Base-by-base conservation (phyloP, 2,329 filamentous ascomycete genomes). In the Sclerotinia subarctica region DNA sequence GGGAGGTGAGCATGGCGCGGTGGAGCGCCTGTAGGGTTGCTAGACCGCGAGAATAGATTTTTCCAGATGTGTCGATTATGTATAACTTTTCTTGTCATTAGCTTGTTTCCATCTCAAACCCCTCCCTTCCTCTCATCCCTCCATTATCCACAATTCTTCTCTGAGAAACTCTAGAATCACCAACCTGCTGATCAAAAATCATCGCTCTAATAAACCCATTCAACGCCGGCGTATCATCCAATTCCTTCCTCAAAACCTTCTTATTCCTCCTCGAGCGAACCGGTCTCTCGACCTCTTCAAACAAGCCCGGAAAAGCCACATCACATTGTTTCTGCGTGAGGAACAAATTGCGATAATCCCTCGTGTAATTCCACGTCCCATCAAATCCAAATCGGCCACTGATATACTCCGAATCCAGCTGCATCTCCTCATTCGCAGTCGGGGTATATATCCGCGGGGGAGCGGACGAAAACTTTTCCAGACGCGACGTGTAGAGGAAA, bases 21-120 rank as follows among this genome's bases (percentile, higher is more conserved):
- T 85, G 78, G 72, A 87, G 79, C 69, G 84, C 82, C 73, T 84
- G 81, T 1, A 87, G 79, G 11, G 82, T 80, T 21, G 84, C 82
- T 47, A 76, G 72, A 19, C 73, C 72, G 42, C 78, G 77, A 11
- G 64, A 66, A 56, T 66, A 66, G 46, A 66, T 66, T 32, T 66
- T 56, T 0, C 64, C 64, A 21, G n/a, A 42, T n/a, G 64, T 66
- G 7, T 47, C 44, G 46, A 66, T 59, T 44, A 66, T 53, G 35
- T 66, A 60, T 26, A 66, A 42, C 64, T 66, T 7, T 60, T 6
- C 32, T 21, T 32, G 13, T 42, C 15, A 49, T 58, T 59, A 58
- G 15, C 54, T 35, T 26, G 17, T 10, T 7, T 51, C 11, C 19
- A 13, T 32, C 5, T 7, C 42, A 26, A 35, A 11, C 21, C 8